These are phyloP conservation scores for Candida xyloterini DNA, from an alignment of 805 yeast species.

Conservation along the genomic window DNA sequence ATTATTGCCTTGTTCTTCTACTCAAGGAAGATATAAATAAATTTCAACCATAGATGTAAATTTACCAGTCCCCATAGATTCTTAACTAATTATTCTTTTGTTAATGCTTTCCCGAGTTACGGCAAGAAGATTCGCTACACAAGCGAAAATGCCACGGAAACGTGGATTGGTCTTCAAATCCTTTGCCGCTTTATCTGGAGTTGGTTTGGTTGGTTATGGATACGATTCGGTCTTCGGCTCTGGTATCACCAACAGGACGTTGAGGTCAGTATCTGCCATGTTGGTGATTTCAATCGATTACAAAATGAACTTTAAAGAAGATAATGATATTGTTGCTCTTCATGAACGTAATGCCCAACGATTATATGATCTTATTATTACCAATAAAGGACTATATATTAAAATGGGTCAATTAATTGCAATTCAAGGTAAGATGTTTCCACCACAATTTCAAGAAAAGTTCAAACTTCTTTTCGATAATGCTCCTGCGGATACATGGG, in stretches of 20 bases:
- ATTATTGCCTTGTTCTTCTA: no score
- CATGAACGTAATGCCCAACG: slow-evolving; percentile 60
- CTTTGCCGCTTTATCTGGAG: slow-evolving; percentile 12
- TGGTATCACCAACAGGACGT: slow-evolving; percentile 51
- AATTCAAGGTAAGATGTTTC: slow-evolving; percentile 67
- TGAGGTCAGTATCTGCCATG: slow-evolving; percentile 47
- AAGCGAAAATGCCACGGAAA: not conserved
- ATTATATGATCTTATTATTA: slow-evolving; percentile 41
- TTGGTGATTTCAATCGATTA: slow-evolving; percentile 58
- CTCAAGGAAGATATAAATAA: no score
- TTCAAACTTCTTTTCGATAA: slow-evolving; percentile 60
- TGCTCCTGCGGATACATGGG: slow-evolving; percentile 63
- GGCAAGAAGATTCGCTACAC: not conserved
- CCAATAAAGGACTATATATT: slow-evolving; percentile 62
- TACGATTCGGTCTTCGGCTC: slow-evolving; percentile 38
- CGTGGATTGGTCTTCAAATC: slow-evolving; percentile 3
- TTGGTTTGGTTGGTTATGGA: slow-evolving; percentile 21
- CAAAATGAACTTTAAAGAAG: slow-evolving; percentile 47
- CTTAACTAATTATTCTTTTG: no score
- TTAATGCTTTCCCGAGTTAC: not conserved
- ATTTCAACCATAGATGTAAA: no score
- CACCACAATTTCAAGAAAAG: slow-evolving; percentile 56
- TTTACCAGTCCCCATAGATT: no score
- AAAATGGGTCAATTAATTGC: slow-evolving; percentile 80
- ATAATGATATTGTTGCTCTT: slow-evolving; percentile 46